A percentile compares a stretch with the other conserved stretches of the same genome.
phyloP scores from a whole-genome alignment of 78 protist genomes.

The Diacronema lutheri region DNA sequence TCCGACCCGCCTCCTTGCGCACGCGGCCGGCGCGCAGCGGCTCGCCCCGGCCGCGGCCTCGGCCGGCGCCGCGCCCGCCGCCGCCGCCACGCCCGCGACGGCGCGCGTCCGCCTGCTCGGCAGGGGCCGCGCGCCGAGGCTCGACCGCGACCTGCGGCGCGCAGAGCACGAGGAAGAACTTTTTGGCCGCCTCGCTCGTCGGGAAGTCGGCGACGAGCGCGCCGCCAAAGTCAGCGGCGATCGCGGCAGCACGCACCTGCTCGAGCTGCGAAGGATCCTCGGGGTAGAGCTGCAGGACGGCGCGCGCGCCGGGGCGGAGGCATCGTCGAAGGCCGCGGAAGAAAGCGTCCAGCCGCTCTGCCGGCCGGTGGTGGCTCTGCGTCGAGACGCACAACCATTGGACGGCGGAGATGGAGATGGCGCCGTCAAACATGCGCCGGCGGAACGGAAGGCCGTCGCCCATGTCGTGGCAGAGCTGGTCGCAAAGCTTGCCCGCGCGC shows the following conservation, averaged over 20 bases:
- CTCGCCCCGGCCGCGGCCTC: too few relatives aligned
- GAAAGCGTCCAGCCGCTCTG: conserved; percentile 3
- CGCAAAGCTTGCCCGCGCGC: background rate
- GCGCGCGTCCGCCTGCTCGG: too few relatives aligned
- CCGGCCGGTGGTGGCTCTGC: background rate
- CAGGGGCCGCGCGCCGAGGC: too few relatives aligned
- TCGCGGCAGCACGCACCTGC: conserved; percentile 12
- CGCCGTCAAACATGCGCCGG: conserved; percentile 41
- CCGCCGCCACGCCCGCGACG: too few relatives aligned
- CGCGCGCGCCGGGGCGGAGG: conserved; percentile 44
- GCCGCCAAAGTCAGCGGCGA: conserved; percentile 41
- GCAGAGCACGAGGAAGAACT: conserved; percentile 20
- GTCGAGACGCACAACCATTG: conserved; percentile 60
- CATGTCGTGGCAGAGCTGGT: conserved; percentile 27
- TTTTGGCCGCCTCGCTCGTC: conserved; percentile 4
- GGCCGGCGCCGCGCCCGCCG: too few relatives aligned
- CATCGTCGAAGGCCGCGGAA: conserved; percentile 6
- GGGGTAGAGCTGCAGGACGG: conserved; percentile 60
- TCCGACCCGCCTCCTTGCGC: too few relatives aligned
- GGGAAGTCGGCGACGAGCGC: background rate
- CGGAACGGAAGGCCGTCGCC: conserved; percentile 44
- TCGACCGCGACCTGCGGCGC: background rate
- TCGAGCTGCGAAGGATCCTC: conserved; percentile 34
- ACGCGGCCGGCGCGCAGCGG: too few relatives aligned
- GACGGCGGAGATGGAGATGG: conserved; percentile 48